phyloP scores from a whole-genome alignment of 2,329 filamentous ascomycete species.

The Calycina herbarum region DNA sequence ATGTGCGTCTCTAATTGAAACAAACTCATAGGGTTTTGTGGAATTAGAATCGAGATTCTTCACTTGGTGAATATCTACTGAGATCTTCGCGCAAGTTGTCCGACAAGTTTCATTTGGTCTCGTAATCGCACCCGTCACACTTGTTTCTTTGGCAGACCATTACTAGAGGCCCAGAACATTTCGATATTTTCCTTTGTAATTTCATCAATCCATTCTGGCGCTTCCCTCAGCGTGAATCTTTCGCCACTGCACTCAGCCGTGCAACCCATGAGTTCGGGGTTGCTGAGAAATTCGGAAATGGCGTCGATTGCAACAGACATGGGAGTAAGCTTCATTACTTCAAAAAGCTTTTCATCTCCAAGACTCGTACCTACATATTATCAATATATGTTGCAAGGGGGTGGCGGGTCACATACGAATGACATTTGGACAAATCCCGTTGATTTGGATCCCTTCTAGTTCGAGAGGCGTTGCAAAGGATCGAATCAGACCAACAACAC shows the following conservation, averaged over 20 bases:
- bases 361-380: constrained; percentile 46
- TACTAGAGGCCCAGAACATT: constrained; percentile 42
- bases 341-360: constrained; percentile 43
- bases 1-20: background rate
- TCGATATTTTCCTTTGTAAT: constrained; percentile 49
- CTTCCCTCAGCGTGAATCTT: constrained; percentile 47
- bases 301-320: constrained; percentile 49
- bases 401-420: constrained; percentile 42
- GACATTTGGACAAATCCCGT: constrained; percentile 51
- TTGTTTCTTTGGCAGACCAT: background rate
- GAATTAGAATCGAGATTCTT: constrained; percentile 1
- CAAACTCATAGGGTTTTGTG: background rate
- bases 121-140: background rate
- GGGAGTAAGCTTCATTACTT: constrained; percentile 51
- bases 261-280: constrained; percentile 44
- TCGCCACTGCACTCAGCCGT: constrained; percentile 54
- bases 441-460: constrained; percentile 48
- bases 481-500: constrained; percentile 51
- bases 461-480: constrained; percentile 45
- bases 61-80: background rate
- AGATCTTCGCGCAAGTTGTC: background rate
- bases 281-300: constrained; percentile 44
- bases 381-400: constrained; percentile 25
- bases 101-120: background rate
- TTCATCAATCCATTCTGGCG: constrained; percentile 48